Evolutionary conservation across 352 stramenopile species (phyloP).

Genomic region (Globisporangium nodosum): DNA sequence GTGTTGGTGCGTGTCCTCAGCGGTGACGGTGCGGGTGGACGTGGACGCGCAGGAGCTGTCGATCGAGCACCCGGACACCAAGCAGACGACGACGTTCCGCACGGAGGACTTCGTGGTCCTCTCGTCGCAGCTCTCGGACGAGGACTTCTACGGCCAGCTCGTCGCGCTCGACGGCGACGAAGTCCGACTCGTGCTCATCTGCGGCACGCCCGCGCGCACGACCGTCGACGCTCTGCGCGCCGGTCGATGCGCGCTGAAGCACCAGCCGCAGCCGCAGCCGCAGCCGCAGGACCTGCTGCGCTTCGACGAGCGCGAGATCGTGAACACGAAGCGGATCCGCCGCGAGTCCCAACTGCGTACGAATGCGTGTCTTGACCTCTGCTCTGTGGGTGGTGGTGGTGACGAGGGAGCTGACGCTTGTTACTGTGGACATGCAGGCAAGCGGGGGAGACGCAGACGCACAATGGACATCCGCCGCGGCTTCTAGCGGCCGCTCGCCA

Average conservation of each 20-base stretch:
- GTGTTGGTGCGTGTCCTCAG: not conserved
- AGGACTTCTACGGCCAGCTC: conserved; percentile 63
- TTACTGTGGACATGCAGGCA: not conserved
- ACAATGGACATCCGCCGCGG: conserved; percentile 37
- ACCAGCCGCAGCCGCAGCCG: conserved; percentile 16
- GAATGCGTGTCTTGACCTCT: not conserved
- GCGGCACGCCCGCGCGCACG: conserved; percentile 32
- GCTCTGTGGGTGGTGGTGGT: too few species aligned
- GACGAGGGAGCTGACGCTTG: not conserved
- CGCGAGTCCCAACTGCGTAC: conserved; percentile 8
- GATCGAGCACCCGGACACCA: not conserved
- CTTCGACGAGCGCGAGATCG: conserved; percentile 22
- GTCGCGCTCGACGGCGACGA: conserved; percentile 22
- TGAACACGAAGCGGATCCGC: conserved; percentile 12
- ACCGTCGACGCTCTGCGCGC: conserved; percentile 27
- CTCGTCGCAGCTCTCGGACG: conserved; percentile 37
- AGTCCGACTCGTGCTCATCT: conserved; percentile 45
- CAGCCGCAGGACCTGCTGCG: conserved; percentile 1
- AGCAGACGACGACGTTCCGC: conserved; percentile 19
- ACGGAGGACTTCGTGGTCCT: conserved; percentile 55
- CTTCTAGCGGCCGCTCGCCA: conserved; percentile 19
- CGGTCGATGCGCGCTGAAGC: conserved; percentile 34
- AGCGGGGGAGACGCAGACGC: conserved; percentile 27
- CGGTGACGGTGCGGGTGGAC: conserved; percentile 1
- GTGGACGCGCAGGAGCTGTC: not conserved